Conservation (phyloP, 805 yeast species). For the Peterozyma xylosa region DNA sequence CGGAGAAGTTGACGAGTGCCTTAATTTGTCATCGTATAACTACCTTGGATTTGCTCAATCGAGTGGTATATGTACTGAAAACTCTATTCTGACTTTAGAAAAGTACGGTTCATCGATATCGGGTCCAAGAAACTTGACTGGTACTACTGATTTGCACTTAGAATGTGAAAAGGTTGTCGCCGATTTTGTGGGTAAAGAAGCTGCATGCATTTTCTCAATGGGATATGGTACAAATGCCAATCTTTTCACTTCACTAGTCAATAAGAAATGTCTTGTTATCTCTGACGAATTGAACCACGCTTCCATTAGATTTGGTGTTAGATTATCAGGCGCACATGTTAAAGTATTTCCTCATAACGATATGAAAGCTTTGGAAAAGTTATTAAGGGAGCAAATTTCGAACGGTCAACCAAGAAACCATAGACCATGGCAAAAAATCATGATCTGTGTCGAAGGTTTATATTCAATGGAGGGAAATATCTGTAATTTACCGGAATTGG, state of each 20-base stretch:
- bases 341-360: constrained; percentile 91
- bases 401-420: constrained; percentile 94
- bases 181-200: constrained; percentile 84
- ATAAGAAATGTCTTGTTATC: constrained; percentile 81
- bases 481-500: constrained; percentile 69
- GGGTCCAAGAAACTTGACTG: constrained; percentile 69
- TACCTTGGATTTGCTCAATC: constrained; percentile 97
- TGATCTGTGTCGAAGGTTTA: constrained; percentile 86
- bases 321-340: constrained; percentile 88
- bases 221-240: constrained; percentile 96
- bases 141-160: constrained; percentile 67
- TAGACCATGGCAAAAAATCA: constrained; percentile 89
- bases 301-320: constrained; percentile 89
- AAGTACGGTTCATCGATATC: constrained; percentile 72
- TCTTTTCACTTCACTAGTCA: constrained; percentile 75
- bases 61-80: constrained; percentile 82
- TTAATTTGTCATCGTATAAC: constrained; percentile 86
- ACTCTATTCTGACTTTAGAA: constrained; percentile 55
- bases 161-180: constrained; percentile 77
- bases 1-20: constrained; percentile 69
- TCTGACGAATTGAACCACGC: constrained; percentile 95
- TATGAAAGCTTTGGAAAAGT: constrained; percentile 68
- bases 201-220: constrained; percentile 79
- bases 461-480: constrained; percentile 92
- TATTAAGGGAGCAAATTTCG: constrained; percentile 76